Base-by-base conservation (phyloP, 768 basidiomycete species). In the Kwoniella shandongensis region DNA sequence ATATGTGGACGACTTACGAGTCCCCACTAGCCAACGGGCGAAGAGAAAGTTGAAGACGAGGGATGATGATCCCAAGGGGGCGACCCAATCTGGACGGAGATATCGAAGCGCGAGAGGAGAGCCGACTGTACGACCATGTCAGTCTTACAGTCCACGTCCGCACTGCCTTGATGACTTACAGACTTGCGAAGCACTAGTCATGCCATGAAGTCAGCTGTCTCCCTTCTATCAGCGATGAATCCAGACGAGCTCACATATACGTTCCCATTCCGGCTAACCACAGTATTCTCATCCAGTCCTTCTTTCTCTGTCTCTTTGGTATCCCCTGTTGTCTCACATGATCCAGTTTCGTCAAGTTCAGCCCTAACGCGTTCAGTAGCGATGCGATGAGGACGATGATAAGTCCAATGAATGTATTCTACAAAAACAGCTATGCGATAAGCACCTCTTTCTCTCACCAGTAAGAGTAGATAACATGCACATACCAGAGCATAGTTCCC, bases 1-100 rank as follows among this genome's bases (percentile, higher is more conserved):
- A 30, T 35, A 36, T 3, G 35, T 3, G 25, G 41, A 25, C 17
- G 39, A 7, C 74, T 65, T 39, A 73, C 74, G 74, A 20, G 74
- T 74, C 7, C 75, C 75, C 41, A 76, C 73, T 25, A 76, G 64
- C 70, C 72, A 70, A 22, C 67, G 84, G 35, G 94, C 94, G 74
- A 96, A 94, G 35, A 96, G 80, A 73, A 96, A 93, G 76, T 98
- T 98, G 80, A 98, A 97, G 54, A 98, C 85, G 61, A 98, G 84
- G 12, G 91, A 89, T 11, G 91, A 88, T 0, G 90, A 91, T 13
- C 94, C 93, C 3, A 98, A 82, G 1, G 93, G 93, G 1, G 94
- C 94, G 54, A 98, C 93, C 75, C 96, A 97, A 84, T 94, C 89
- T 85, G 77, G 69, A 6, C 75, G 70, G 26, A 15, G 54, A 54